Base-by-base conservation (phyloP, 805 yeast genomes). In the Ogataea ramenticola region DNA sequence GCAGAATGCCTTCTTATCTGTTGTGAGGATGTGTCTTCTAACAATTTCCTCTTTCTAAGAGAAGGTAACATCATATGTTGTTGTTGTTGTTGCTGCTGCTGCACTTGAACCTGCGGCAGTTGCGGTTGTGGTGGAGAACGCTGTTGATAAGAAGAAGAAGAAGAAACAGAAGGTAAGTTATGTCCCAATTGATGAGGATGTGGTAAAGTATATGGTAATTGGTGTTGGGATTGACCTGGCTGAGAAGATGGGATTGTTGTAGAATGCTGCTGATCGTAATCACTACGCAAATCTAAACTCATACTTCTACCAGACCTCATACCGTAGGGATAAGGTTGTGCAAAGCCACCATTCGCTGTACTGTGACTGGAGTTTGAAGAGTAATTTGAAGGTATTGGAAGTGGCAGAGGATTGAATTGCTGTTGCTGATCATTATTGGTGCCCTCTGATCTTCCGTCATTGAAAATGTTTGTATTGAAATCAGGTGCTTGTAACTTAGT, bases 1-100 rank as follows among this genome's bases (percentile, higher is more conserved):
- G 62, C 64, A 10, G 66, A 61, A 42, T 61, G 65, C 44, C 66
- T 55, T 36, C 66, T 54, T 10, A 49, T 31, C 4, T 60, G 57
- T 33, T 51, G 53, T 11, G 45, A 42, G 4, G 49, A 7, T n/a
- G 37, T 38, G n/a, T 59, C 64, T 22, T 57, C 40, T 17, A 20
- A 36, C 9, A 54, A 38, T 36, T 56, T 60, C 33, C 64, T 46
- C 45, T 59, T 58, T 34, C 65, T 39, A 24, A 55, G 30, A 0
- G 56, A 48, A 3, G 57, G 49, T 17, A 36, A 15, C 11, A 32
- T 3, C 2, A 26, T 34, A 21, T 40, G 35, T 30, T 33, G 42
- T 16, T 17, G 43, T 33, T 26, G 45, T 27, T 24, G 27, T 10
- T 24, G 27, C 27, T 14, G 27, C 6, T 29, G 42, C 17, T 37